Evolutionary conservation across 495 filamentous ascomycete genomes (phyloP).

Genomic region (Aspergillus steynii): DNA sequence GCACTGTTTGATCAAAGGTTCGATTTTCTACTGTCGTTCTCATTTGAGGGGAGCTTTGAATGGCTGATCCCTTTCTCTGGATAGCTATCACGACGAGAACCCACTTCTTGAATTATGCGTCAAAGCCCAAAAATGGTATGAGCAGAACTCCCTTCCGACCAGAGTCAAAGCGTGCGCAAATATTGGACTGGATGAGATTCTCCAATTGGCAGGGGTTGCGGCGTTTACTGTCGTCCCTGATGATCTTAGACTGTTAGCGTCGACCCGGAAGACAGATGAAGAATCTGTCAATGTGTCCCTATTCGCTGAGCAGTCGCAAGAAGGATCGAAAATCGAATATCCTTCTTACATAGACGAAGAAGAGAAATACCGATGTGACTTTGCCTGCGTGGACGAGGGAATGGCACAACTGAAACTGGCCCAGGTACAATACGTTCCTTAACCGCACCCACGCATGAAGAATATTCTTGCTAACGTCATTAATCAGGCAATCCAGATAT

Average conservation of each 20-base stretch:
- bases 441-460: not conserved
- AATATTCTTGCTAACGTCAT: not conserved
- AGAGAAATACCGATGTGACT: conserved; percentile 4
- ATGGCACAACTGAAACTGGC: conserved; percentile 1
- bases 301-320: too few species aligned
- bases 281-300: not conserved
- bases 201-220: conserved; percentile 9
- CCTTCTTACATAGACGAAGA: conserved; percentile 10
- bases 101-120: not conserved
- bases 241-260: not conserved
- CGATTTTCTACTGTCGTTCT: not conserved
- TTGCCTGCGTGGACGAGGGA: conserved; percentile 5
- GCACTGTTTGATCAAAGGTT: not conserved
- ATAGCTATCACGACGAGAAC: conserved; percentile 5
- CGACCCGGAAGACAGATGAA: not conserved
- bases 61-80: not conserved
- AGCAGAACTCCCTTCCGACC: not conserved
- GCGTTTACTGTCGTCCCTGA: conserved; percentile 7
- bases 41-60: not conserved
- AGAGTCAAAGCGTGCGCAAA: conserved; percentile 11
- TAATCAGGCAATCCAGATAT: conserved; percentile 2
- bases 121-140: conserved; percentile 9
- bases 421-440: not conserved
- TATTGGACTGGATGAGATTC: conserved; percentile 4
- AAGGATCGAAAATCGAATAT: not conserved